These are phyloP conservation scores for Noccaea bulbosa DNA, from an alignment of 345 rosid species.

Conservation along the genomic window DNA sequence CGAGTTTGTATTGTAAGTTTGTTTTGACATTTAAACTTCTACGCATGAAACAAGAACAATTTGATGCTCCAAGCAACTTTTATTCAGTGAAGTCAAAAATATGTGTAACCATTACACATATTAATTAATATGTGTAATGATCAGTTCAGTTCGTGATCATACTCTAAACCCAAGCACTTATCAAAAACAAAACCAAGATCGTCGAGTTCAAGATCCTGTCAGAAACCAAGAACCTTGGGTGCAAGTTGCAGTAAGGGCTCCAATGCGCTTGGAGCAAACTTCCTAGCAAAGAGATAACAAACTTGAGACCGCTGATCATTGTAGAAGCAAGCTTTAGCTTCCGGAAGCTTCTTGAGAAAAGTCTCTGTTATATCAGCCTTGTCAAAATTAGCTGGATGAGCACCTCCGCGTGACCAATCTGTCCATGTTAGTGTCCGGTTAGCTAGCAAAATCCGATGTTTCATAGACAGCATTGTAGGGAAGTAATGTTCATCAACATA, in stretches of 20 bases:
- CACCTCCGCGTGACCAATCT: constrained; percentile 94
- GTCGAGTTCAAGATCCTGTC: constrained; percentile 24
- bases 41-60: too few relatives aligned
- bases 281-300: constrained; percentile 81
- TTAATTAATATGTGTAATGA: neutral
- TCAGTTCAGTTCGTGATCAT: constrained; percentile 4
- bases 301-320: constrained; percentile 52
- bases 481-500: constrained; percentile 94
- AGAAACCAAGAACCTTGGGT: constrained; percentile 56
- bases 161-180: constrained; percentile 22
- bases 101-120: constrained; percentile 9
- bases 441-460: constrained; percentile 61
- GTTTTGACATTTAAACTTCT: too few relatives aligned
- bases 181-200: constrained; percentile 7
- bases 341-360: constrained; percentile 60
- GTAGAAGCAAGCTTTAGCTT: constrained; percentile 55
- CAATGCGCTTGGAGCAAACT: constrained; percentile 79
- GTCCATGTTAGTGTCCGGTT: constrained; percentile 81
- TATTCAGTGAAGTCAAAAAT: neutral
- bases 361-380: constrained; percentile 56
- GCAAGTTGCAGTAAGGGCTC: constrained; percentile 62
- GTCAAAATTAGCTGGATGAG: constrained; percentile 87
- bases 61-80: too few relatives aligned
- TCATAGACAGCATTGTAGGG: constrained; percentile 80
- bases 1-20: too few relatives aligned